Percentiles rank a stretch among this genome's conserved stretches.
Evolutionary conservation across 768 basidiomycete genomes (phyloP).

Genomic region (Chlorophyllum brunneum): DNA sequence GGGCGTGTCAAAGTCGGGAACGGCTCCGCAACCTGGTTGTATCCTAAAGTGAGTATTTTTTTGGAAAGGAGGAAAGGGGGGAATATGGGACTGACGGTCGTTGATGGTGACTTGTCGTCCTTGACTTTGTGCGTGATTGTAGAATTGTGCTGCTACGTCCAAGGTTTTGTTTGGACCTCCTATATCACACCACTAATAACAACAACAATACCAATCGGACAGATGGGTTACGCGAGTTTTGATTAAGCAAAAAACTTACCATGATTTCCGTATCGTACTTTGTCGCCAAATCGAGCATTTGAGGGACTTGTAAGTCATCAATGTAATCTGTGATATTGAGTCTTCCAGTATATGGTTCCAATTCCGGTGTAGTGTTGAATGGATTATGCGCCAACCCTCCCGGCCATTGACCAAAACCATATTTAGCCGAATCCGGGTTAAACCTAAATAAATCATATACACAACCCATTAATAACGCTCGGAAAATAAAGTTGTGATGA

Average conservation of each 20-base stretch:
- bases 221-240: no score
- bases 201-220: no score
- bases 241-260: no score
- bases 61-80: neutral
- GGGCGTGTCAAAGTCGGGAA: slow-evolving; percentile 53
- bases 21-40: slow-evolving; percentile 41
- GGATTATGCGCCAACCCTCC: slow-evolving; percentile 52
- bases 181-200: slow-evolving; percentile 51
- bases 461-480: neutral
- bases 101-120: slow-evolving; percentile 46
- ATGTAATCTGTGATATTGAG: slow-evolving; percentile 48
- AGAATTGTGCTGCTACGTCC: slow-evolving; percentile 42
- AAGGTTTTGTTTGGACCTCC: slow-evolving; percentile 45
- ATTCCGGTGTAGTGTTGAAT: slow-evolving; percentile 36
- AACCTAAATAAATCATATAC: slow-evolving; percentile 32
- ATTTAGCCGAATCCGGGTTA: slow-evolving; percentile 47
- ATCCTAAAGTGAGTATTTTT: neutral
- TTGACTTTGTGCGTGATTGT: slow-evolving; percentile 33
- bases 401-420: slow-evolving; percentile 50
- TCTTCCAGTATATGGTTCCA: slow-evolving; percentile 54
- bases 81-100: slow-evolving; percentile 20
- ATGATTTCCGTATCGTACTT: slow-evolving; percentile 52
- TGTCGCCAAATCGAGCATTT: slow-evolving; percentile 46
- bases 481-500: neutral
- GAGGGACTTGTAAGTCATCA: slow-evolving; percentile 45